A percentile compares a stretch with the other conserved stretches of the same genome.
Evolutionary conservation across 352 stramenopile genomes (phyloP).

Genomic region (Globisporangium nodosum): DNA sequence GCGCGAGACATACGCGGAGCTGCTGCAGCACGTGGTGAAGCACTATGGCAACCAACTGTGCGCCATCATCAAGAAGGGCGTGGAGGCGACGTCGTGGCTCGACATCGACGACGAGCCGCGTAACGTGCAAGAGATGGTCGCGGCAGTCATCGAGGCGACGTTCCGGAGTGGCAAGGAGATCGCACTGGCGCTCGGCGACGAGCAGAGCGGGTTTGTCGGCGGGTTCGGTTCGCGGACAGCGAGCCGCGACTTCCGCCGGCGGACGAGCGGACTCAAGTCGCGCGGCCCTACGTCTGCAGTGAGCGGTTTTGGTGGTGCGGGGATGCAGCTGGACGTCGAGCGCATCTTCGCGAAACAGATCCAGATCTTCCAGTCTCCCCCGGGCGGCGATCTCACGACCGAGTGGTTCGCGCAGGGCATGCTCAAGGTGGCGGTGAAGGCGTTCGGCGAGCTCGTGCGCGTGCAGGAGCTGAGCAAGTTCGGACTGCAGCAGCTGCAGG

Average conservation of each 20-base stretch:
- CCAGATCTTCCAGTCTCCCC: slow-evolving; percentile 47
- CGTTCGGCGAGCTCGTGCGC: slow-evolving; percentile 62
- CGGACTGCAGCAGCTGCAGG: slow-evolving; percentile 72
- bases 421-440: slow-evolving; percentile 79
- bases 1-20: slow-evolving; percentile 43
- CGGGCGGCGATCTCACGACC: slow-evolving; percentile 35
- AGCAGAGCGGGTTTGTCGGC: slow-evolving; percentile 43
- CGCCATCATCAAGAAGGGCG: slow-evolving; percentile 29
- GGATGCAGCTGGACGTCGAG: slow-evolving; percentile 73
- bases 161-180: slow-evolving; percentile 58
- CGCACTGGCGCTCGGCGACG: slow-evolving; percentile 51
- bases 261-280: slow-evolving; percentile 47
- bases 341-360: slow-evolving; percentile 81
- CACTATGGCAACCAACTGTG: slow-evolving; percentile 58
- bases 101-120: slow-evolving; percentile 63
- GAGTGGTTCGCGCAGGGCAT: slow-evolving; percentile 65
- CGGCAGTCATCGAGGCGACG: slow-evolving; percentile 46
- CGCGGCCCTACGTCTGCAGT: slow-evolving; percentile 20
- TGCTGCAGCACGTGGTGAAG: slow-evolving; percentile 60
- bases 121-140: slow-evolving; percentile 61
- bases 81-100: slow-evolving; percentile 41
- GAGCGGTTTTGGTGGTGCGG: slow-evolving; percentile 18
- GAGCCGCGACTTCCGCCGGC: slow-evolving; percentile 62
- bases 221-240: slow-evolving; percentile 32
- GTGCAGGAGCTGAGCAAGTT: slow-evolving; percentile 56